Conservation (phyloP, 345 rosid genomes). For the Gynandropsis gynandra region DNA sequence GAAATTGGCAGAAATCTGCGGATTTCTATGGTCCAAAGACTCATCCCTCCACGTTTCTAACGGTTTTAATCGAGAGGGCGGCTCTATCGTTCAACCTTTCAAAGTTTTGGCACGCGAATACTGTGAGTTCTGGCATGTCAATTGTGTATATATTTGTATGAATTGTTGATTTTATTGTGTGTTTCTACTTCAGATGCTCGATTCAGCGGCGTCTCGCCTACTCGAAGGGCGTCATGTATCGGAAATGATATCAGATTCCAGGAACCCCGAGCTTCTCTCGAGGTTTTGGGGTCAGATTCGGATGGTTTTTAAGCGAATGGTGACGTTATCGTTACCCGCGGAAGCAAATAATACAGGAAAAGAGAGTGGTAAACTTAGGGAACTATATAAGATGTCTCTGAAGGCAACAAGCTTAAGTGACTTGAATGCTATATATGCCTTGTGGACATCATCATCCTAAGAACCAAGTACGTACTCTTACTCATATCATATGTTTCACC, state of each 20-base stretch:
- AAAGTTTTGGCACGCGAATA: constrained; percentile 38
- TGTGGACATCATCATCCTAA: constrained; percentile 51
- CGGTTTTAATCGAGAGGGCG: constrained; percentile 65
- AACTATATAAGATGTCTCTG: constrained; percentile 69
- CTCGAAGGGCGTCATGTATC: constrained; percentile 58
- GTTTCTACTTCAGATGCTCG: constrained; percentile 53
- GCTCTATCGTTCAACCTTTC: constrained; percentile 55
- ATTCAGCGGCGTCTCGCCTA: constrained; percentile 55
- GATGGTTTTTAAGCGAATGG: constrained; percentile 57
- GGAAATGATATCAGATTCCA: constrained; percentile 27
- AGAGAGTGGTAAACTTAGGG: constrained; percentile 58
- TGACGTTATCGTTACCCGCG: constrained; percentile 35
- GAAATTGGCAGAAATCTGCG: constrained; percentile 73
- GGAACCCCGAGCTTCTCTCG: constrained; percentile 37
- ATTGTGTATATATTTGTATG: background rate
- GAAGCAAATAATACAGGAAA: constrained; percentile 36
- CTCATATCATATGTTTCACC: too few relatives aligned
- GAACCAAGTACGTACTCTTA: too few relatives aligned
- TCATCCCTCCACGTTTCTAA: constrained; percentile 73
- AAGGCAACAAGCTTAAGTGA: constrained; percentile 43
- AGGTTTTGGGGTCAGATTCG: constrained; percentile 76
- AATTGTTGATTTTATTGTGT: background rate
- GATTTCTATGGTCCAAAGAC: constrained; percentile 68
- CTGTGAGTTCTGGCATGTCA: constrained; percentile 35
- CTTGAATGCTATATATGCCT: constrained; percentile 46